Conservation (phyloP, 441 rosid genomes). For the Dalechampia spathulata region DNA sequence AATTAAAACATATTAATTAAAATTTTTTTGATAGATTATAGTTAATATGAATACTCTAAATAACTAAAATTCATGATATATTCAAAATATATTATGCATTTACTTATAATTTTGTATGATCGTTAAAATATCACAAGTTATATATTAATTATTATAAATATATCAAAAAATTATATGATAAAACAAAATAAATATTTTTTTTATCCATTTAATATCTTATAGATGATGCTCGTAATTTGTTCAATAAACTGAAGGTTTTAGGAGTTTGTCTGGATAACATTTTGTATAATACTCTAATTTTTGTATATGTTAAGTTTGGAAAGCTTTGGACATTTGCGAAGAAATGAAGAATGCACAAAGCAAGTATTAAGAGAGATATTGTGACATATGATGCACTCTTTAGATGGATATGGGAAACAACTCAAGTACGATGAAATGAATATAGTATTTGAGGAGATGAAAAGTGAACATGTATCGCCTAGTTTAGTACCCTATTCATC, state of each 20-base stretch:
- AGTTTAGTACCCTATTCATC: constrained; percentile 56
- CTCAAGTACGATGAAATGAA: constrained; percentile 49
- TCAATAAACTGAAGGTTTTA: constrained; percentile 63
- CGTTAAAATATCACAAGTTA: too few species aligned
- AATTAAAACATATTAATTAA: too few species aligned
- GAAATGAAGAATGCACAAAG: constrained; percentile 74
- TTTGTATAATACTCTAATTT: constrained; percentile 71
- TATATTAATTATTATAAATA: too few species aligned
- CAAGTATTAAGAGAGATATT: constrained; percentile 41
- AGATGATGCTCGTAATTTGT: constrained; percentile 58
- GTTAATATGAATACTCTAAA: too few species aligned
- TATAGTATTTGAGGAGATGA: constrained; percentile 69
- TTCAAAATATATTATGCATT: too few species aligned
- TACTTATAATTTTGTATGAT: too few species aligned
- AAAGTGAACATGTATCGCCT: constrained; percentile 35
- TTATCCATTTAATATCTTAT: too few species aligned
- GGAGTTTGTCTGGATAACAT: constrained; percentile 71
- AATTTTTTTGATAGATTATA: too few species aligned
- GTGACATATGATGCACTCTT: constrained; percentile 52
- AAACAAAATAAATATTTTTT: too few species aligned
- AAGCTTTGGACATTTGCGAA: constrained; percentile 56
- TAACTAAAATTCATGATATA: too few species aligned
- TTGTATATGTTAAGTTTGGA: constrained; percentile 66
- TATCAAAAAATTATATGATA: too few species aligned
- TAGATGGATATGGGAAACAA: constrained; percentile 54